Evolutionary conservation across 1,139 yeast species (phyloP).

Genomic region (Suhomyces anneliseae): DNA sequence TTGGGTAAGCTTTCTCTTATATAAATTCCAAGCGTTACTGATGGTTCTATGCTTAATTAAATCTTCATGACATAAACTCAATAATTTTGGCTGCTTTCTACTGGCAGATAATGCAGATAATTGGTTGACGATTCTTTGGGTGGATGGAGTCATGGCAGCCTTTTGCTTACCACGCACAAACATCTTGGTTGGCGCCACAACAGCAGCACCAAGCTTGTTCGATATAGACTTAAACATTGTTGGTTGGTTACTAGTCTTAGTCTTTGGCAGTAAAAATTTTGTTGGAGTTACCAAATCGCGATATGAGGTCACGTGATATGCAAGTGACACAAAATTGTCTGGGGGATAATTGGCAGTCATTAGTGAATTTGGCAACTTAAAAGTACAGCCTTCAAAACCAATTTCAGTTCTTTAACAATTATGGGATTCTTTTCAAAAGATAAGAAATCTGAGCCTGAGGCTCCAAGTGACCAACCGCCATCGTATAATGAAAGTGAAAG

Average conservation of each 20-base stretch:
- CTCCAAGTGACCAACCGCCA: constrained; percentile 12
- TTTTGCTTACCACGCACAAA: constrained; percentile 42
- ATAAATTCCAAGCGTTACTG: constrained; percentile 77
- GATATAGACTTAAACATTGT: constrained; percentile 3
- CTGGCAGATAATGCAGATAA: constrained; percentile 83
- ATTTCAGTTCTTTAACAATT: not conserved
- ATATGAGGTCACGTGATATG: not conserved
- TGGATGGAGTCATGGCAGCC: constrained; percentile 48
- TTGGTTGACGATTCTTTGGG: constrained; percentile 70
- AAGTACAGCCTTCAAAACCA: not conserved
- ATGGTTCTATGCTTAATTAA: constrained; percentile 81
- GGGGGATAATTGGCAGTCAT: not conserved
- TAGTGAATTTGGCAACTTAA: not conserved
- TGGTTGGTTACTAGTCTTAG: not conserved
- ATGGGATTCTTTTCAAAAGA: constrained; percentile 3
- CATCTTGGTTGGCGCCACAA: constrained; percentile 12
- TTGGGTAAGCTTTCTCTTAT: constrained; percentile 50
- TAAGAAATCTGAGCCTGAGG: not conserved
- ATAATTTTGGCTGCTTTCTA: constrained; percentile 80
- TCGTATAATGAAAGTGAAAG: constrained; percentile 10
- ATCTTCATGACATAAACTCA: constrained; percentile 79
- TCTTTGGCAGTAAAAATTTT: constrained; percentile 4
- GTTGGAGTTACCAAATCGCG: constrained; percentile 1
- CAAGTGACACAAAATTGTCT: not conserved
- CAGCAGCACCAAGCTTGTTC: not conserved